Base-by-base conservation (phyloP, 805 yeast genomes). In the Kodamaea hsintzibuensis region DNA sequence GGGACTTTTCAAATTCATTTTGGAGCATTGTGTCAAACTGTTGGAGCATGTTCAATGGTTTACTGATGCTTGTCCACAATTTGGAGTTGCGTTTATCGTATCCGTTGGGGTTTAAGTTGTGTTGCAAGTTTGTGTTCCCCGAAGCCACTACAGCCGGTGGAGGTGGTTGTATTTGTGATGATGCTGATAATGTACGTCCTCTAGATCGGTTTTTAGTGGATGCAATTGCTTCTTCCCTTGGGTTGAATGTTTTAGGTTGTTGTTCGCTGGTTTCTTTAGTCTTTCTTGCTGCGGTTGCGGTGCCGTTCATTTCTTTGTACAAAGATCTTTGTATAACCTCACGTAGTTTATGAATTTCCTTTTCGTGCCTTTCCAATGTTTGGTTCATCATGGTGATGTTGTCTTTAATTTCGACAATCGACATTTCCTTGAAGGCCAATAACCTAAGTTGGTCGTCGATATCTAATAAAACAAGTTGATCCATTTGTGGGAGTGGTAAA, bases 391-490 rank as follows among this genome's bases (percentile, higher is more conserved):
- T 77, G 43, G 77, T 78, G 22, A 85, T 77, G 47, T 74, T 71
- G 58, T 82, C 85, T 57, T 83, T 85, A 43, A 86, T 67, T 59
- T 87, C 91, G 49, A 87, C 78, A 27, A 87, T 72, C 22, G 80
- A 81, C 81, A 85, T 81, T 63, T 88, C 95, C 62, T 85, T 87
- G 42, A 82, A 71, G 0, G 93, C 93, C 45, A 88, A 69, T 7
- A 78, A 70, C 56, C 89, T 76, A 48, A 87, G 68, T 48, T 84
- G 80, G 3, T 79, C 82, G 54, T 82, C 83, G 5, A 85, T 71
- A 42, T 77, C 83, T 5, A 64, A 55, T 2, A 49, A 50, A 7
- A 53, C 49, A 12, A 74, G 61, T 46, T 68, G 68, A 19, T 67
- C 72, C 22, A 62, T 55, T 22, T 64, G 66, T 3, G 78, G 78